Percentiles rank a stretch among this genome's conserved stretches.
Evolutionary conservation across 768 basidiomycete genomes (phyloP).

Genomic region (Heimioporus sp.): DNA sequence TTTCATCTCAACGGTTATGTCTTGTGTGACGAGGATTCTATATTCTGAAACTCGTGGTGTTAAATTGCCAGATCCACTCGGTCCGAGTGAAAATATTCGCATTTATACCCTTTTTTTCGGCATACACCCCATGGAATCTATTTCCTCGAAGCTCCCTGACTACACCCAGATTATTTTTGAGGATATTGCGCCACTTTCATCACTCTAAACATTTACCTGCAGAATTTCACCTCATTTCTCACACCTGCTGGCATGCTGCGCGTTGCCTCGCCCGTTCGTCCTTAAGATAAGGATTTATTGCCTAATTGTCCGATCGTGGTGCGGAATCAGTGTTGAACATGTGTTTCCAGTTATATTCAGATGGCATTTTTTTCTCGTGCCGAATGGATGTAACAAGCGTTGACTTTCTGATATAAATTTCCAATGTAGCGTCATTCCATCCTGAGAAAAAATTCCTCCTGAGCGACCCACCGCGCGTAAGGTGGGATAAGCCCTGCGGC

Average conservation of each 20-base stretch:
- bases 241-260: constrained; percentile 15
- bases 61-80: constrained; percentile 1
- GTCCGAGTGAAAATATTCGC: neutral
- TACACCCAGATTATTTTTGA: neutral
- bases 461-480: constrained; percentile 2
- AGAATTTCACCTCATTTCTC: constrained; percentile 13
- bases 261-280: constrained; percentile 8
- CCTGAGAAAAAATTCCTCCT: constrained; percentile 1
- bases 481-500: neutral
- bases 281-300: constrained; percentile 21
- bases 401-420: constrained; percentile 2
- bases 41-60: constrained; percentile 1
- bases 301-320: constrained; percentile 12
- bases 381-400: constrained; percentile 8
- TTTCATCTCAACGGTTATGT: constrained; percentile 5
- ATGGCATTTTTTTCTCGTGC: constrained; percentile 3
- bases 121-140: neutral
- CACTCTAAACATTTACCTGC: neutral
- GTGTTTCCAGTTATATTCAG: constrained; percentile 10
- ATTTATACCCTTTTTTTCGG: neutral
- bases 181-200: neutral
- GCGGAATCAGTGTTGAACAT: constrained; percentile 16
- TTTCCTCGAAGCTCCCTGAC: neutral
- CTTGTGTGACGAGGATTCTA: constrained; percentile 6
- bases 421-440: constrained; percentile 2